phyloP scores from a whole-genome alignment of 768 basidiomycete species.

The Tremella fuciformis region DNA sequence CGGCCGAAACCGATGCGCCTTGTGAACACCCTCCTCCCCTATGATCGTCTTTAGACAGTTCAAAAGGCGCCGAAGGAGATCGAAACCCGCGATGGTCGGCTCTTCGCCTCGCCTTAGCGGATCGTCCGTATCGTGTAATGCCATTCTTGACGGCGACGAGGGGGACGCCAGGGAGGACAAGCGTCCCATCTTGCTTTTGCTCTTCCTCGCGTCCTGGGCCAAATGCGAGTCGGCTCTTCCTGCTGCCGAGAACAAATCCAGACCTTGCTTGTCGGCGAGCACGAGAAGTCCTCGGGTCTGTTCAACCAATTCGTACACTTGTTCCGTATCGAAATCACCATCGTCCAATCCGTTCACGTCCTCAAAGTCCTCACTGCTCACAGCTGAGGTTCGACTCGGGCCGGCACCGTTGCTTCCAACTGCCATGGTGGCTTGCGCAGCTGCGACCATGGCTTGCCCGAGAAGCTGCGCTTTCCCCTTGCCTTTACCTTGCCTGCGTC shows the following conservation, averaged over 20 bases:
- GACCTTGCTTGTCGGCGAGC: constrained; percentile 32
- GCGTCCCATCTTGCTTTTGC: constrained; percentile 23
- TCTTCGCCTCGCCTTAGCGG: background rate
- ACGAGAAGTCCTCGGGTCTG: constrained; percentile 32
- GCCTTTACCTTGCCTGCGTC: constrained; percentile 46
- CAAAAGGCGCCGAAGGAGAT: constrained; percentile 60
- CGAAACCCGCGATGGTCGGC: background rate
- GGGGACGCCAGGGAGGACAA: constrained; percentile 54
- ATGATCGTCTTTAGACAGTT: constrained; percentile 54
- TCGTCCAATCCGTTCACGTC: constrained; percentile 17
- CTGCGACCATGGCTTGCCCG: constrained; percentile 26
- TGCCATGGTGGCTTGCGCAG: constrained; percentile 15
- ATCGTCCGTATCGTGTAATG: constrained; percentile 10
- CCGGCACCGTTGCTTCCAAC: constrained; percentile 15
- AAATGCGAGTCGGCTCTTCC: background rate
- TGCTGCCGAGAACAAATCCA: constrained; percentile 22
- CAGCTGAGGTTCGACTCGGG: constrained; percentile 1
- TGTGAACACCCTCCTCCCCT: constrained; percentile 69
- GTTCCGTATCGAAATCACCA: constrained; percentile 32
- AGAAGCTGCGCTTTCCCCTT: constrained; percentile 29
- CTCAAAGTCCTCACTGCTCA: constrained; percentile 23
- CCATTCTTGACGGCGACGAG: constrained; percentile 40
- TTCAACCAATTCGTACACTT: constrained; percentile 30
- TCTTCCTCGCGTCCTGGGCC: constrained; percentile 15
- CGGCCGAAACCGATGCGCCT: constrained; percentile 61